Percentiles rank a stretch among this genome's conserved stretches.
Evolutionary conservation across 768 basidiomycete species (phyloP).

Genomic region (Mycena latifolia): DNA sequence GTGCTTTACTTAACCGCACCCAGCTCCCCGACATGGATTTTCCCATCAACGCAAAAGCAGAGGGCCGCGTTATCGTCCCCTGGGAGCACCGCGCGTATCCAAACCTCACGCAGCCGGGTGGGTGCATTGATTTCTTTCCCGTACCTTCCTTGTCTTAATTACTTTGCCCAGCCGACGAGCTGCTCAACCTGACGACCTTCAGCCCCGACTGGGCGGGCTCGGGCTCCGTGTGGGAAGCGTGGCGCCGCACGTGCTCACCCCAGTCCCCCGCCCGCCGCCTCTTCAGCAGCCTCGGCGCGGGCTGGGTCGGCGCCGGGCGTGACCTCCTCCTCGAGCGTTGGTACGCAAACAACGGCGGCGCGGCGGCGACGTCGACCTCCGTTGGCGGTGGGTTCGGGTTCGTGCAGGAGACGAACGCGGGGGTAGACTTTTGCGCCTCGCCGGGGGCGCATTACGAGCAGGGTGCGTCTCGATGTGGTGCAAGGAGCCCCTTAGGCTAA

Average conservation of each 20-base stretch:
- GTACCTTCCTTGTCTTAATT: not conserved
- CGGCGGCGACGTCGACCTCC: not conserved
- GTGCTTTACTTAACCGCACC: not conserved
- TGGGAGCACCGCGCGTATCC: slow-evolving; percentile 88
- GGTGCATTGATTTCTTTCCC: not conserved
- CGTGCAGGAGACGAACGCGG: slow-evolving; percentile 65
- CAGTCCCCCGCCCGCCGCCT: slow-evolving; percentile 84
- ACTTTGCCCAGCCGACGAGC: not conserved
- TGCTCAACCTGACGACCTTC: not conserved
- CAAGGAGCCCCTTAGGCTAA: not conserved
- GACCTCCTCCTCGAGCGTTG: slow-evolving; percentile 16
- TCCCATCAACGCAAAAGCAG: slow-evolving; percentile 92
- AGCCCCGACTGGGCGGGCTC: slow-evolving; percentile 85
- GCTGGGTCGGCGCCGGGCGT: slow-evolving; percentile 43
- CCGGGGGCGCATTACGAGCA: slow-evolving; percentile 91
- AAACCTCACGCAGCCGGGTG: slow-evolving; percentile 65
- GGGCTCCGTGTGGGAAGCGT: slow-evolving; percentile 95
- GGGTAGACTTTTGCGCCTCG: slow-evolving; percentile 81
- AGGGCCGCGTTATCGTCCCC: slow-evolving; percentile 92
- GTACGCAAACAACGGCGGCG: not conserved
- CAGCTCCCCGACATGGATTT: slow-evolving; percentile 96
- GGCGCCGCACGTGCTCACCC: slow-evolving; percentile 91
- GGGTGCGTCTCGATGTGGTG: slow-evolving; percentile 21
- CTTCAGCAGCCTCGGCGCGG: slow-evolving; percentile 79
- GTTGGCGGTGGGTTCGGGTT: slow-evolving; percentile 76